Evolutionary conservation across 495 filamentous ascomycete species (phyloP).

Genomic region (Echria macrotheca): DNA sequence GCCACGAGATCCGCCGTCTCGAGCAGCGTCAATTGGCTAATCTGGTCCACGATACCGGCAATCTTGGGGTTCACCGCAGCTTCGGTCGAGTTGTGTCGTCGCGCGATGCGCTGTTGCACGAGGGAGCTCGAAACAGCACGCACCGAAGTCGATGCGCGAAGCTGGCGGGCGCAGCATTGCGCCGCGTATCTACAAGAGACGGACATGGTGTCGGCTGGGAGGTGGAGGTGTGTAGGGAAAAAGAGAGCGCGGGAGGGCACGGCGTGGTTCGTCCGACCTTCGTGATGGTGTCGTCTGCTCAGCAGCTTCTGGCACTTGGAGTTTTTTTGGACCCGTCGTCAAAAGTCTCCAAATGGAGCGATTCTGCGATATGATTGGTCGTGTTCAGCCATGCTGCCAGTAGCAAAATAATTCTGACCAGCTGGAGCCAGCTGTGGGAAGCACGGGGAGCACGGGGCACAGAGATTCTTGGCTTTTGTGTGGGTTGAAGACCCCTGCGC

Average conservation of each 20-base stretch:
- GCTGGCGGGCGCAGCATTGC: conserved; percentile 54
- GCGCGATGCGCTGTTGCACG: conserved; percentile 32
- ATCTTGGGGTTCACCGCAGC: conserved; percentile 80
- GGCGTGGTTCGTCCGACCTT: conserved; percentile 2
- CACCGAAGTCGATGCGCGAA: conserved; percentile 33
- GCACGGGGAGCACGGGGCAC: not conserved
- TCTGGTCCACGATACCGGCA: conserved; percentile 88
- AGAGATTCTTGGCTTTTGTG: not conserved
- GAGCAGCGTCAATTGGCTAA: conserved; percentile 92
- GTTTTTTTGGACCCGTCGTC: conserved; percentile 22
- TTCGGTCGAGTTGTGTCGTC: conserved; percentile 71
- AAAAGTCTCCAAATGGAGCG: conserved; percentile 21
- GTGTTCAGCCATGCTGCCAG: not conserved
- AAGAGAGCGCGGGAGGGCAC: conserved; percentile 3
- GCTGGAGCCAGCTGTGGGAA: not conserved
- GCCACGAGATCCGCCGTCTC: conserved; percentile 95
- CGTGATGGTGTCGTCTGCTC: conserved; percentile 15
- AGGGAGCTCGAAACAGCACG: conserved; percentile 35
- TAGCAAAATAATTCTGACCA: conserved; percentile 18
- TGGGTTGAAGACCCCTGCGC: not conserved
- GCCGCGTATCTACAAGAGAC: conserved; percentile 52
- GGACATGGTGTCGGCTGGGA: conserved; percentile 60
- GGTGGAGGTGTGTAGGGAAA: conserved; percentile 4
- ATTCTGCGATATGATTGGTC: conserved; percentile 19
- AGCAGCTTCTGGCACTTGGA: conserved; percentile 16